Base-by-base conservation (phyloP, 2,329 filamentous ascomycete genomes). In the Rhynchosporium secalis region DNA sequence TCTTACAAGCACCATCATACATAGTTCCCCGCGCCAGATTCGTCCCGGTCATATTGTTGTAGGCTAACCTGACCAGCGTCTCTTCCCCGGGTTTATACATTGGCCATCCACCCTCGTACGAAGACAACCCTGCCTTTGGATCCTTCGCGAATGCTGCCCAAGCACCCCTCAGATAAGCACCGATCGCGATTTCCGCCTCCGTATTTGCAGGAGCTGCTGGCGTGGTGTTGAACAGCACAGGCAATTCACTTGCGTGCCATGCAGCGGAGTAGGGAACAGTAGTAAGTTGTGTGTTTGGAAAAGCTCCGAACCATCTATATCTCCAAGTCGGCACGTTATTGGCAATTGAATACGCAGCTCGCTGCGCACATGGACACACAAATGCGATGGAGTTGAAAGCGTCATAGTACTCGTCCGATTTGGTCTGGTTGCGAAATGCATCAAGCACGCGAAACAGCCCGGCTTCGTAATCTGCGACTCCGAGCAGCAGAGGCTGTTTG, bases 71-170 rank as follows among this genome's bases (percentile, higher is more conserved):
- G 31, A 67, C 58, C 26, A 70, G 46, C 1, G 70, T 66, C 4
- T 52, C 20, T 55, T 36, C 54, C 10, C 41, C 52, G 3, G 58
- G 58, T 8, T 43, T 55, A 31, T n/a, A 47, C 29, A 29, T 62
- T 41, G 69, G 68, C 70, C 70, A 72, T n/a, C 66, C 65, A 9
- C 57, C 65, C 52, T 63, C 43, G 56, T 69, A 71, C 3, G 60
- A 56, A 33, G 43, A 56, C 36, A 75, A 62, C 0, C 74, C 71
- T 43, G 66, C 62, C 3, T 45, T 48, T 2, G 75, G 71, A 63
- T 74, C 64, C 60, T 72, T 75, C 26, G 73, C 71, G 64, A 76
- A 76, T 5, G 70, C 65, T 1, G 72, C 68, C 73, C 74, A 76
- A 6, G 74, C 73, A 4, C 67, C 65, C n/a, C 68, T 66, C 7